Conservation (phyloP, 805 yeast genomes). For the Kodamaea restingae region DNA sequence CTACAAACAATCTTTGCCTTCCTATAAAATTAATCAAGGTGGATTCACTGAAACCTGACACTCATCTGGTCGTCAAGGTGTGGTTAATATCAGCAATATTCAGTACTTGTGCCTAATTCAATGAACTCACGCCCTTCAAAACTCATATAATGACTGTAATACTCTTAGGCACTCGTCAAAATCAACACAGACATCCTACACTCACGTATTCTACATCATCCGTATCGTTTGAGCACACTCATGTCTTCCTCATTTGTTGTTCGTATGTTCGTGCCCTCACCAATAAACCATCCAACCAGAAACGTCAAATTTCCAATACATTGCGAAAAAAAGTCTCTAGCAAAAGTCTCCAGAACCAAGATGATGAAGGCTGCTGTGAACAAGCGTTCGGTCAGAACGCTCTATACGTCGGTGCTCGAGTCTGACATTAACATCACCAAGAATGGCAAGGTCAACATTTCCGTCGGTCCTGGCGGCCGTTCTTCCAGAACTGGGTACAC, state of each 20-base stretch:
- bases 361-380: constrained; percentile 14
- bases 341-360: constrained; percentile 5
- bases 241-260: background rate
- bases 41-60: no score
- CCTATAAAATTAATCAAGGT: no score
- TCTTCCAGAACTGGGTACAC: constrained; percentile 85
- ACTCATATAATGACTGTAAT: no score
- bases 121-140: no score
- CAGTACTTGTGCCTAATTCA: no score
- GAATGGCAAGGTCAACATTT: constrained; percentile 66
- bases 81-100: no score
- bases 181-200: no score
- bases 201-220: no score
- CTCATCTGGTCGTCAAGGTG: no score
- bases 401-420: constrained; percentile 41
- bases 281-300: constrained; percentile 30
- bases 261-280: constrained; percentile 7
- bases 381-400: constrained; percentile 20
- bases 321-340: constrained; percentile 1
- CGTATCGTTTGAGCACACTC: no score
- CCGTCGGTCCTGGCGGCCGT: constrained; percentile 77
- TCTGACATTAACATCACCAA: constrained; percentile 70
- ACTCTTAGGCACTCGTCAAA: no score
- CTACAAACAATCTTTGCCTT: no score
- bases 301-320: constrained; percentile 15